Evolutionary conservation across 768 basidiomycete genomes (phyloP), one percentile per base, ranked within the genome.

Genomic region (Rhodotorula babjevae): DNA sequence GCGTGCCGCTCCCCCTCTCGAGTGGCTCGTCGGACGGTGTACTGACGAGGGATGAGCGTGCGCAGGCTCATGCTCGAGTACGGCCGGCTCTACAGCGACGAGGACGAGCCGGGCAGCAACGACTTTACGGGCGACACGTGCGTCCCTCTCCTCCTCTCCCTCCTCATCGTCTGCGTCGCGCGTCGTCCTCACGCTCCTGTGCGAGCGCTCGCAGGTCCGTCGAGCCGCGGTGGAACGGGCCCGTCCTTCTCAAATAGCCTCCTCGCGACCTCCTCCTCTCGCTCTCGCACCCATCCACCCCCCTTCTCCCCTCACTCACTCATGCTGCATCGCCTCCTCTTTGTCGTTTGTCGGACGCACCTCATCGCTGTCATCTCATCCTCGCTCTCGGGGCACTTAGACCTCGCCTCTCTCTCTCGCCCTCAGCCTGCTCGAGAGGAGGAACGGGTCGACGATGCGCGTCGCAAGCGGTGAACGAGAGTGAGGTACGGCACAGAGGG

Each of bases 61-160:
- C 1, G n/a, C 66, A 73, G 77, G 47, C 65, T 76, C 5, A 33
- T 74, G 50, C 71, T 78, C 56, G 77, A 78, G 63, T 78, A 78
- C 42, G 77, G 68, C 16, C 58, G 77, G 18, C 59, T 78, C 19
- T 78, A 72, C 61, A 72, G 69, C 40, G 75, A 73, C 59, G 77
- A 76, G 57, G 73, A 66, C 7, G 58, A 63, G 29, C 71, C 74
- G 16, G 75, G 75, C 31, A 60, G 58, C 27, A 77, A 76, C 74
- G 77, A 77, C 63, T 77, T 76, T 44, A 63, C 55, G 5, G 72
- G 69, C 16, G 74, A 77, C 49, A 60, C 59, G 71, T 73, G 31
- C 36, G 69, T 63, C 9, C 21, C 49, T 50, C n/a, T 21, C 33
- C 23, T 25, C 31, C 56, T 33, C 27, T 36, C 23, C 12, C 21